Evolutionary conservation across 2,329 filamentous ascomycete species (phyloP).

Genomic region (Ciborinia camelliae): DNA sequence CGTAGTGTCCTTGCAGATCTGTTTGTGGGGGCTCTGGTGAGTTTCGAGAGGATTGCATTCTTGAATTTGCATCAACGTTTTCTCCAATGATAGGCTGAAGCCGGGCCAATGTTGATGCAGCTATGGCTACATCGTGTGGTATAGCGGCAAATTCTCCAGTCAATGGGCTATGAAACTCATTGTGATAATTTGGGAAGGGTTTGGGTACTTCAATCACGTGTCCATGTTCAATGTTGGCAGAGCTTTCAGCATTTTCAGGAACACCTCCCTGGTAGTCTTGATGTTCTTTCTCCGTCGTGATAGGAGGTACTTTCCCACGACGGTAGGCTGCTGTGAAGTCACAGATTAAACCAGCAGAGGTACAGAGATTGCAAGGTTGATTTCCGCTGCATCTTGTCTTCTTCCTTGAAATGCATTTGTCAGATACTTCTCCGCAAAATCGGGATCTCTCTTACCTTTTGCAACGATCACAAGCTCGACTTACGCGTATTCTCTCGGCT

Average conservation of each 20-base stretch:
- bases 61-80: conserved; percentile 10
- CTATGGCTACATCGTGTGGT: conserved; percentile 10
- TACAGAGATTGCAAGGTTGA: conserved; percentile 41
- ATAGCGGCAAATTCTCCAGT: not conserved
- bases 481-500: conserved; percentile 38
- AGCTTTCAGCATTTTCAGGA: not conserved
- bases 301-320: conserved; percentile 44
- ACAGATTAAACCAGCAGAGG: conserved; percentile 36
- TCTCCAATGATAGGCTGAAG: not conserved
- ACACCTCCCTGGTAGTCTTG: not conserved
- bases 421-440: not conserved
- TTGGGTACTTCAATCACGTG: conserved; percentile 8
- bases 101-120: conserved; percentile 11
- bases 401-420: conserved; percentile 30
- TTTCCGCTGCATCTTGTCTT: conserved; percentile 43
- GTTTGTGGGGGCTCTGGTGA: conserved; percentile 47
- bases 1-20: conserved; percentile 47
- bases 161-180: conserved; percentile 4
- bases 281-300: conserved; percentile 23
- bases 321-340: conserved; percentile 50
- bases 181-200: conserved; percentile 1
- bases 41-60: conserved; percentile 36
- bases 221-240: not conserved
- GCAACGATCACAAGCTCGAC: conserved; percentile 47
- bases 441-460: conserved; percentile 41